A percentile compares a stretch with the other conserved stretches of the same genome.
Evolutionary conservation across 345 rosid genomes (phyloP).

Genomic region (Brassica cretica): DNA sequence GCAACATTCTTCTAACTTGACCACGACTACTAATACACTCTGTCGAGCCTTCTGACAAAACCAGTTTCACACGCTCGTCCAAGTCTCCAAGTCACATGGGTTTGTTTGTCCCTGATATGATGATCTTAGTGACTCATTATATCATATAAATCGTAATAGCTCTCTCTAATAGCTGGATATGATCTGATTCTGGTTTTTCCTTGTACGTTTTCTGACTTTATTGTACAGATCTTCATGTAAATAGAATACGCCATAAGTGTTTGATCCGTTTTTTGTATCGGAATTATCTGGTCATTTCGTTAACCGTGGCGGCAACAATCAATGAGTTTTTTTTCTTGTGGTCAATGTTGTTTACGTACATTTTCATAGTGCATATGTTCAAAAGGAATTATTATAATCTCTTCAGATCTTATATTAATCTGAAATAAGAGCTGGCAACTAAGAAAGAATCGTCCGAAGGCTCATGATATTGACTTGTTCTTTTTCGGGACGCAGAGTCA

Average conservation of each 20-base stretch:
- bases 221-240: constrained; percentile 34
- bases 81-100: neutral
- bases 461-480: too few species aligned
- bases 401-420: too few species aligned
- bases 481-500: too few species aligned
- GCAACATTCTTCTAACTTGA: constrained; percentile 86
- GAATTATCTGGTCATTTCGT: neutral
- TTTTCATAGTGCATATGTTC: too few species aligned
- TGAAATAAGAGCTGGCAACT: too few species aligned
- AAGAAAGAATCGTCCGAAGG: too few species aligned
- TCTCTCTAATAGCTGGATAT: constrained; percentile 27
- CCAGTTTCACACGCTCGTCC: constrained; percentile 11
- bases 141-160: constrained; percentile 17
- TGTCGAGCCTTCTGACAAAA: constrained; percentile 78
- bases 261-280: constrained; percentile 16
- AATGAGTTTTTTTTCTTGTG: too few species aligned
- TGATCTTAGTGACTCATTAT: constrained; percentile 6
- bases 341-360: too few species aligned
- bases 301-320: too few species aligned
- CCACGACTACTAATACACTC: constrained; percentile 71
- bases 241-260: constrained; percentile 15
- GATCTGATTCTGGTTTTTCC: constrained; percentile 13
- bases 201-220: constrained; percentile 12
- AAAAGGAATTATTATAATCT: too few species aligned
- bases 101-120: constrained; percentile 9